These are phyloP conservation scores for Naganishia sp. DNA, from an alignment of 1,284 basidiomycete genomes.

Conservation along the genomic window DNA sequence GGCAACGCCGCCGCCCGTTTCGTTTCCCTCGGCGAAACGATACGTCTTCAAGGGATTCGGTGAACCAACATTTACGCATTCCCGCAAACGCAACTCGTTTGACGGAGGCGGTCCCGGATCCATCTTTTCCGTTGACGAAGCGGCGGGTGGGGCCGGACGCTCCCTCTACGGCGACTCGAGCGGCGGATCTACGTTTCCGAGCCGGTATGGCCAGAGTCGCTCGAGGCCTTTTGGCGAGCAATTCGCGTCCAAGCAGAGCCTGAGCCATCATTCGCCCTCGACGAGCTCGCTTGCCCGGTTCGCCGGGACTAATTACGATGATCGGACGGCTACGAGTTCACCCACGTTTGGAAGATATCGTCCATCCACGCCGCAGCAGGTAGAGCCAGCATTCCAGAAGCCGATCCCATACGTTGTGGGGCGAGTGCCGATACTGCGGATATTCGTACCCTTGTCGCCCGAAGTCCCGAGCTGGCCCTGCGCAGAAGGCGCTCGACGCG, in stretches of 20 bases:
- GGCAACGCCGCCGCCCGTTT: slow-evolving; percentile 45
- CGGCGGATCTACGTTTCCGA: slow-evolving; percentile 16
- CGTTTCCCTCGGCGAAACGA: slow-evolving; percentile 51
- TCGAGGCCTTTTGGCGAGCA: neutral
- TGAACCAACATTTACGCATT: slow-evolving; percentile 33
- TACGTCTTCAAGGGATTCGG: slow-evolving; percentile 50
- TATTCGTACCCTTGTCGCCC: slow-evolving; percentile 51
- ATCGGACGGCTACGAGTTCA: slow-evolving; percentile 15
- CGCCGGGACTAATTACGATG: slow-evolving; percentile 5
- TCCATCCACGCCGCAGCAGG: slow-evolving; percentile 27
- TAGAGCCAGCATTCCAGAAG: slow-evolving; percentile 51
- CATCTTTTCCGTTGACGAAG: slow-evolving; percentile 46
- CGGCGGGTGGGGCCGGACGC: neutral
- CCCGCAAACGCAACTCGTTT: slow-evolving; percentile 37
- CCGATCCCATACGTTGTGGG: slow-evolving; percentile 49
- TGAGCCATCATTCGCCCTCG: slow-evolving; percentile 9
- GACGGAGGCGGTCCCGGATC: slow-evolving; percentile 49
- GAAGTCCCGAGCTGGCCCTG: slow-evolving; percentile 50
- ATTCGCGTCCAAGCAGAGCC: slow-evolving; percentile 2
- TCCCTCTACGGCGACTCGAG: slow-evolving; percentile 14
- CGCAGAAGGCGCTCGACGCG: slow-evolving; percentile 46
- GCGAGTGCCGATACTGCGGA: slow-evolving; percentile 49
- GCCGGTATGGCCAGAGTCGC: slow-evolving; percentile 2
- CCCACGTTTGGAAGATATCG: slow-evolving; percentile 11
- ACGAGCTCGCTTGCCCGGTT: slow-evolving; percentile 21